Percentiles rank a stretch among this genome's conserved stretches.
Evolutionary conservation across 164 flowering plant species (phyloP).

Genomic region (Nymphaea thermarum): DNA sequence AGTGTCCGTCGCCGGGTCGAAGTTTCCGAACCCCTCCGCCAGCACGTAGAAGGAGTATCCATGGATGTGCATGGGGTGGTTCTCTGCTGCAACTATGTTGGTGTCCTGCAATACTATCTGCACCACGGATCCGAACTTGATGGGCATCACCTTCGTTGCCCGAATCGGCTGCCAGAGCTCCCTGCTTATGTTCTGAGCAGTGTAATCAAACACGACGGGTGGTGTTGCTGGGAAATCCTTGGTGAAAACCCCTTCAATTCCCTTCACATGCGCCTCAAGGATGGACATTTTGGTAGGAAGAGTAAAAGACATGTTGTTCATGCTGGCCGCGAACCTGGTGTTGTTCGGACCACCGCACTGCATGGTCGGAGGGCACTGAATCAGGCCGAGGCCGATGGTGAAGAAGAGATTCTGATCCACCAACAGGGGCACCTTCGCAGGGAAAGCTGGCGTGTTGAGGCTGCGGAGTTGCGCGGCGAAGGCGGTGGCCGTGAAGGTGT

Average conservation of each 20-base stretch:
- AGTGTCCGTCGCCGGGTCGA: slow-evolving; percentile 47
- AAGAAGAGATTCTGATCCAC: slow-evolving; percentile 56
- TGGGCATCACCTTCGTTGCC: slow-evolving; percentile 49
- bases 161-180: slow-evolving; percentile 50
- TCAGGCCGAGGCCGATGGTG: slow-evolving; percentile 66
- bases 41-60: slow-evolving; percentile 68
- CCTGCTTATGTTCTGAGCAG: slow-evolving; percentile 52
- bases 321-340: slow-evolving; percentile 79
- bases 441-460: slow-evolving; percentile 4
- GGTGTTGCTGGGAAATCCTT: slow-evolving; percentile 66
- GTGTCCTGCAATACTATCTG: slow-evolving; percentile 78
- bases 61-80: slow-evolving; percentile 90
- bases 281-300: slow-evolving; percentile 62
- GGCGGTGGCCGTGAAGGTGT: slow-evolving; percentile 47
- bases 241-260: slow-evolving; percentile 48
- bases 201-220: slow-evolving; percentile 53
- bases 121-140: slow-evolving; percentile 53
- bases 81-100: slow-evolving; percentile 50
- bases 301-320: slow-evolving; percentile 78
- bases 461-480: slow-evolving; percentile 34
- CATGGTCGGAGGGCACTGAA: slow-evolving; percentile 43
- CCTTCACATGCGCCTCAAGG: slow-evolving; percentile 35
- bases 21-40: slow-evolving; percentile 70
- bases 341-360: slow-evolving; percentile 83
- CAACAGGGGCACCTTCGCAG: slow-evolving; percentile 29